phyloP scores from a whole-genome alignment of 768 basidiomycete species.

The Boletellus ananiceps region DNA sequence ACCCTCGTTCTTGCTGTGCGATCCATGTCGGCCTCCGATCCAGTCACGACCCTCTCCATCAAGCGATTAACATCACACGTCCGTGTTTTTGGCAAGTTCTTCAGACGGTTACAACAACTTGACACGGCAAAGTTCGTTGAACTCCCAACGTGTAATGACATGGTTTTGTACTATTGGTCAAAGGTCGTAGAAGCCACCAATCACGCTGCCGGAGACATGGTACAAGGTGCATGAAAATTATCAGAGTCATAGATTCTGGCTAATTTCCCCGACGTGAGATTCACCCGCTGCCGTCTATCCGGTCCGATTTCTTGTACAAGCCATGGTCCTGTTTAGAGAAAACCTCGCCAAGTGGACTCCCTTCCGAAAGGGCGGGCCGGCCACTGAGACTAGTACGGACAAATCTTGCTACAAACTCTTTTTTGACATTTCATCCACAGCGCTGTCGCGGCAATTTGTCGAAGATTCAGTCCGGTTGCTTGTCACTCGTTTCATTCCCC shows the following conservation, averaged over 20 bases:
- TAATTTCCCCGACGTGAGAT: slow-evolving; percentile 39
- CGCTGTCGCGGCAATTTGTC: slow-evolving; percentile 64
- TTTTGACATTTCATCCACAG: slow-evolving; percentile 33
- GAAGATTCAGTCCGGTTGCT: slow-evolving; percentile 71
- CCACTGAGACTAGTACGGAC: slow-evolving; percentile 54
- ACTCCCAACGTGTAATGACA: slow-evolving; percentile 57
- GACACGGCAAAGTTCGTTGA: slow-evolving; percentile 53
- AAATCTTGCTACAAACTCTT: not conserved
- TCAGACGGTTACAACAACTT: slow-evolving; percentile 68
- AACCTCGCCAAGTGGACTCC: slow-evolving; percentile 76
- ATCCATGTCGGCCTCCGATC: slow-evolving; percentile 30
- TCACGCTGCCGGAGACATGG: slow-evolving; percentile 41
- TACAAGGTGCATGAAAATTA: slow-evolving; percentile 46
- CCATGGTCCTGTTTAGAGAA: slow-evolving; percentile 83
- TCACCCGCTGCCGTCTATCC: slow-evolving; percentile 62
- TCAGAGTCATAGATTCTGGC: not conserved
- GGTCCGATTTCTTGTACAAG: slow-evolving; percentile 76
- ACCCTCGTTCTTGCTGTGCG: slow-evolving; percentile 44
- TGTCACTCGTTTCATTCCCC: slow-evolving; percentile 78
- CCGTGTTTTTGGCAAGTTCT: slow-evolving; percentile 73
- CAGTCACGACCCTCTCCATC: slow-evolving; percentile 43
- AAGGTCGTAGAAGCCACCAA: slow-evolving; percentile 70
- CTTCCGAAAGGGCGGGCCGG: slow-evolving; percentile 51
- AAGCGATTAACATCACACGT: slow-evolving; percentile 64
- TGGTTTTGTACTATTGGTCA: slow-evolving; percentile 79